phyloP scores from a whole-genome alignment of 2,329 filamentous ascomycete genomes.

The Neurospora sp. region DNA sequence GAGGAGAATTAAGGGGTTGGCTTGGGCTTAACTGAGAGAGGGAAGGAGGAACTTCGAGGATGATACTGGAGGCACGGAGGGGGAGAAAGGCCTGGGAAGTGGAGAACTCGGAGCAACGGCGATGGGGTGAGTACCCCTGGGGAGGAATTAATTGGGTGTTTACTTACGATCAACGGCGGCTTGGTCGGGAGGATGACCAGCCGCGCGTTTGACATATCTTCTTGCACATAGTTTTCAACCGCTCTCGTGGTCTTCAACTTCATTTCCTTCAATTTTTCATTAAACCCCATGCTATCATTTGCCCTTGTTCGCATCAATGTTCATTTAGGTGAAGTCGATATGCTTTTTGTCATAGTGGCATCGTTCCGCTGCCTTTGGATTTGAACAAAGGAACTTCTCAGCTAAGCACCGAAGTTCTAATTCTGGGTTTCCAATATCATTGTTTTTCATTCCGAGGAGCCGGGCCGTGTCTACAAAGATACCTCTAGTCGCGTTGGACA shows the following conservation, averaged over 20 bases:
- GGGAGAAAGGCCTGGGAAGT: neutral
- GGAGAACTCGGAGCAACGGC: neutral
- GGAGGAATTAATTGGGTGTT: neutral
- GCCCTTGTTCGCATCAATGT: neutral
- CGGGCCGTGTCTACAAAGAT: neutral
- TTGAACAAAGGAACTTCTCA: neutral
- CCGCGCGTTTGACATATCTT: neutral
- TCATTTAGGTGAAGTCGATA: neutral
- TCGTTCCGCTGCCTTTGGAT: neutral
- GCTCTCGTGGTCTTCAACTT: neutral
- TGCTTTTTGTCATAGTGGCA: neutral
- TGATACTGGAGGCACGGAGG: no score
- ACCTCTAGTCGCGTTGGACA: neutral
- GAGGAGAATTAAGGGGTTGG: slow-evolving; percentile 2
- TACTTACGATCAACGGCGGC: neutral
- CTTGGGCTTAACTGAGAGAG: neutral
- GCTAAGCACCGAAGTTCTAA: neutral
- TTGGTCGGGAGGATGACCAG: neutral
- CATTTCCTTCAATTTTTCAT: neutral
- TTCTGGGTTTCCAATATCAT: neutral
- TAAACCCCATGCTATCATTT: neutral
- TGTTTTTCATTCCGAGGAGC: neutral
- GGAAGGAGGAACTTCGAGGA: neutral
- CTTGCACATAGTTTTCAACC: neutral
- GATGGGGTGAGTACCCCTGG: neutral